A percentile compares a stretch with the other conserved stretches of the same genome.
These are phyloP conservation scores for Fusarium continuum DNA, from an alignment of 2,329 filamentous ascomycete species.

Conservation along the genomic window DNA sequence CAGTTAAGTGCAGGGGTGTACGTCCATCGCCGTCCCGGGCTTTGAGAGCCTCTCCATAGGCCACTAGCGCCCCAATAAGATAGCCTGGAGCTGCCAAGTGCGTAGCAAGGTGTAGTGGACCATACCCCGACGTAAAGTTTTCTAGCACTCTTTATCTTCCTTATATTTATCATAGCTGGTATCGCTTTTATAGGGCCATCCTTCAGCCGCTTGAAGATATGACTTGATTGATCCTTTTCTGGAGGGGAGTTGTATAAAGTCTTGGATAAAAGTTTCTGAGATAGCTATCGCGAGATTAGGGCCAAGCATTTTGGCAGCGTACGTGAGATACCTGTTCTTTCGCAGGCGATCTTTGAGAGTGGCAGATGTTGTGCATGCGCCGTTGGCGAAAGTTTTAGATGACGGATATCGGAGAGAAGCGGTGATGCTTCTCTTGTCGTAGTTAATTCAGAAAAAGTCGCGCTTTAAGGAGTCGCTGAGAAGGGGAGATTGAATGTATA, in stretches of 20 bases:
- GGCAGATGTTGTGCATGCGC: not conserved
- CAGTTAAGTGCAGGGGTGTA: conserved; percentile 7
- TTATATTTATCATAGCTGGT: not conserved
- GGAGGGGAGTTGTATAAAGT: not conserved
- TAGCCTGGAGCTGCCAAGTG: not conserved
- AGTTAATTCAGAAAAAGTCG: too few species aligned
- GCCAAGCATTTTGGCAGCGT: not conserved
- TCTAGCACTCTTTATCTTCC: not conserved
- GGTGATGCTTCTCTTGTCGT: too few species aligned
- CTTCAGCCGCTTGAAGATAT: conserved; percentile 1
- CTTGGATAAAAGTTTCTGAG: not conserved
- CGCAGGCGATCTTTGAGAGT: not conserved
- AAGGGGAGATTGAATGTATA: too few species aligned
- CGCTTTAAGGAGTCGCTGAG: too few species aligned
- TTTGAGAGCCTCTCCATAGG: not conserved
- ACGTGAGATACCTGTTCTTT: conserved; percentile 4
- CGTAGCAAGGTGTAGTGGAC: not conserved
- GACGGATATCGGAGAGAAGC: not conserved
- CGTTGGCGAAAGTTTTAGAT: not conserved
- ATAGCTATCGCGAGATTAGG: not conserved
- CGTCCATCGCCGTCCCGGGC: not conserved
- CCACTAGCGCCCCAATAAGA: not conserved
- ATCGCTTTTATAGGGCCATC: not conserved
- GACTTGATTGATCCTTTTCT: not conserved
- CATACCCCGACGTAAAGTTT: not conserved